Evolutionary conservation across 2,329 filamentous ascomycete genomes (phyloP).

Genomic region (Penicillium decumbens): DNA sequence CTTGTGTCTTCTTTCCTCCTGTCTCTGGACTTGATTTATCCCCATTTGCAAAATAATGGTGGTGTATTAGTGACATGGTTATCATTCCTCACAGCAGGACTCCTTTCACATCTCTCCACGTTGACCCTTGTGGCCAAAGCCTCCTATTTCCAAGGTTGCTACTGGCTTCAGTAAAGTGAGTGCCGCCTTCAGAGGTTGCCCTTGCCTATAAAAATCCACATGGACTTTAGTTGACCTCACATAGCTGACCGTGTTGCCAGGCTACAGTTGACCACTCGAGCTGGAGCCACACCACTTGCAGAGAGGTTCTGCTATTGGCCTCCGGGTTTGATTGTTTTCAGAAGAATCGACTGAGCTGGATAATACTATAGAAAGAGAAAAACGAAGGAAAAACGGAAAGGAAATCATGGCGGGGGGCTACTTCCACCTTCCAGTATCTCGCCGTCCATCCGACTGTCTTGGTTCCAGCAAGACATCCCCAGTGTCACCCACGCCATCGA

Average conservation of each 20-base stretch:
- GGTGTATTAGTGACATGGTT: slow-evolving; percentile 19
- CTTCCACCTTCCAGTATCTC: slow-evolving; percentile 31
- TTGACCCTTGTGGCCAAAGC: slow-evolving; percentile 1
- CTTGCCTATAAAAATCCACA: background rate
- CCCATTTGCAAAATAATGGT: slow-evolving; percentile 1
- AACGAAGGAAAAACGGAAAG: slow-evolving; percentile 3
- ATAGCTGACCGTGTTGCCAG: slow-evolving; percentile 25
- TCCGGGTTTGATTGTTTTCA: background rate
- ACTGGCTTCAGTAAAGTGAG: background rate
- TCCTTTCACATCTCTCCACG: slow-evolving; percentile 3
- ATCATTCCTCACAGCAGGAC: slow-evolving; percentile 14
- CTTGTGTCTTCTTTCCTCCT: slow-evolving; percentile 3
- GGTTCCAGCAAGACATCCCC: slow-evolving; percentile 20
- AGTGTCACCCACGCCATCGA: slow-evolving; percentile 24
- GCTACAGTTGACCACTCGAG: slow-evolving; percentile 12
- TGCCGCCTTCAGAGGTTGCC: background rate
- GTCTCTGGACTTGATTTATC: background rate
- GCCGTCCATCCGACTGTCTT: slow-evolving; percentile 25
- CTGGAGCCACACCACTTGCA: background rate
- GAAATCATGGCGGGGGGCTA: slow-evolving; percentile 33
- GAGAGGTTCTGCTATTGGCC: background rate
- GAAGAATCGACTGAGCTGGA: background rate
- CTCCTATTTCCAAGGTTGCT: background rate
- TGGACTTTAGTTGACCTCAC: slow-evolving; percentile 10
- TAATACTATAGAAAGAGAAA: background rate